A percentile compares a stretch with the other conserved stretches of the same genome.
These are phyloP conservation scores for Rosa rugosa DNA, from an alignment of 306 rosid species.

Conservation along the genomic window DNA sequence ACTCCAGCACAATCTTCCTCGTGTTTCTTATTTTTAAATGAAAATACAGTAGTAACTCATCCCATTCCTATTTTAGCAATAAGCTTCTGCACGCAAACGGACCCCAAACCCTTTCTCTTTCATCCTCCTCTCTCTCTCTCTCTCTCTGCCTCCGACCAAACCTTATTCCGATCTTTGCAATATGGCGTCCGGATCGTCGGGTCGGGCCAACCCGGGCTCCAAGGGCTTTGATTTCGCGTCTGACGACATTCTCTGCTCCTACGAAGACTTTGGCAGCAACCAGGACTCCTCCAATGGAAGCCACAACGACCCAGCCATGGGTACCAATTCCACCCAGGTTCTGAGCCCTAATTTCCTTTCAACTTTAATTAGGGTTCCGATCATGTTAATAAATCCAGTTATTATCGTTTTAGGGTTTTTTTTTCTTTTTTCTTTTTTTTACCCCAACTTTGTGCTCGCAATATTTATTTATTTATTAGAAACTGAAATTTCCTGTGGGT, in stretches of 20 bases:
- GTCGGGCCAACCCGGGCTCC: constrained; percentile 59
- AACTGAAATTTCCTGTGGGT: neutral
- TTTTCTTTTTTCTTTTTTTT: neutral
- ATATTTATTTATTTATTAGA: too few species aligned
- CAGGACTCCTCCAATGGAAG: constrained; percentile 55
- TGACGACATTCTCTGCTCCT: constrained; percentile 69
- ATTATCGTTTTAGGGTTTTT: neutral
- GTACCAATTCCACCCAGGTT: constrained; percentile 2
- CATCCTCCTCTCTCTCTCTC: neutral
- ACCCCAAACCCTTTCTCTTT: neutral
- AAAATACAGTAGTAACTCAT: neutral
- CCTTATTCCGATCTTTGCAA: constrained; percentile 13
- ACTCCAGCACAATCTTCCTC: too few species aligned
- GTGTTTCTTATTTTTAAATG: neutral
- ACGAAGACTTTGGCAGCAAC: constrained; percentile 47
- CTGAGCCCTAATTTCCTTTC: neutral
- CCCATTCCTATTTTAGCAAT: neutral
- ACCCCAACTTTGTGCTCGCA: too few species aligned
- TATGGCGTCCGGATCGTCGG: constrained; percentile 91
- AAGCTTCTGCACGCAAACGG: constrained; percentile 21
- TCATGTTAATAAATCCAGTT: neutral
- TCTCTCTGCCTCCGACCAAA: neutral
- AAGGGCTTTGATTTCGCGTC: constrained; percentile 60
- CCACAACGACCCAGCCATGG: constrained; percentile 50
- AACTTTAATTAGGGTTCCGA: neutral